phyloP scores from a whole-genome alignment of 2,329 filamentous ascomycete genomes.

The Echinosphaeria canescens region DNA sequence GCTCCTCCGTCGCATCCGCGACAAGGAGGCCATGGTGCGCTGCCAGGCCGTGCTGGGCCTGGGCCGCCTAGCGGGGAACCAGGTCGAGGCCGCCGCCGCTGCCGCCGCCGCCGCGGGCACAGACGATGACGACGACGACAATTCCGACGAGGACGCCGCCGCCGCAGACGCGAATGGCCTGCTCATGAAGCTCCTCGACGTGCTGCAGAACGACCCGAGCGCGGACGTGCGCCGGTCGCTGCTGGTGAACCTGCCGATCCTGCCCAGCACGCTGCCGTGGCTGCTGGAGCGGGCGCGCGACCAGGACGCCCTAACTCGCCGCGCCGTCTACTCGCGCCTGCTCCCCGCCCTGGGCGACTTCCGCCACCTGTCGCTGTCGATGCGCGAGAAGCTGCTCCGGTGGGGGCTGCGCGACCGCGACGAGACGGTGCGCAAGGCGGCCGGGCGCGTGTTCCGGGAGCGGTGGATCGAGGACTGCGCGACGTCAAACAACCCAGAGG shows the following conservation, averaged over 20 bases:
- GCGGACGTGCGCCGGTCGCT: constrained; percentile 82
- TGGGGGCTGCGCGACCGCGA: constrained; percentile 93
- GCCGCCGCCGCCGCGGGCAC: constrained; percentile 48
- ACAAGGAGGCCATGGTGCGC: constrained; percentile 85
- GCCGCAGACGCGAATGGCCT: constrained; percentile 35
- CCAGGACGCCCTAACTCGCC: constrained; percentile 61
- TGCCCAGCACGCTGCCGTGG: constrained; percentile 62
- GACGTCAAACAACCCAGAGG: constrained; percentile 36
- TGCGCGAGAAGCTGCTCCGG: constrained; percentile 84
- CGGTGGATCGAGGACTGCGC: constrained; percentile 97
- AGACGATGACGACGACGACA: constrained; percentile 49
- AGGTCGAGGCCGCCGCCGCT: too few species aligned
- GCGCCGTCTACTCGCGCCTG: constrained; percentile 71
- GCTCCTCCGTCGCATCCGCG: constrained; percentile 66
- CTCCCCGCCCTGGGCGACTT: constrained; percentile 86
- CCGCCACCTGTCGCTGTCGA: constrained; percentile 74
- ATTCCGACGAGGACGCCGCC: constrained; percentile 9
- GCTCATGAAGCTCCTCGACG: constrained; percentile 64
- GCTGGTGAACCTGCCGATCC: constrained; percentile 74
- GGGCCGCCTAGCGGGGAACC: constrained; percentile 63
- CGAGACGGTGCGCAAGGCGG: constrained; percentile 81
- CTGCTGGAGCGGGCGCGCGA: constrained; percentile 83
- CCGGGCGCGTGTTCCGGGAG: constrained; percentile 74
- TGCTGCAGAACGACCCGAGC: constrained; percentile 83
- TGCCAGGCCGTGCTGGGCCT: constrained; percentile 83